Conservation (phyloP, 768 basidiomycete species). For the Naganishia antarctica region DNA sequence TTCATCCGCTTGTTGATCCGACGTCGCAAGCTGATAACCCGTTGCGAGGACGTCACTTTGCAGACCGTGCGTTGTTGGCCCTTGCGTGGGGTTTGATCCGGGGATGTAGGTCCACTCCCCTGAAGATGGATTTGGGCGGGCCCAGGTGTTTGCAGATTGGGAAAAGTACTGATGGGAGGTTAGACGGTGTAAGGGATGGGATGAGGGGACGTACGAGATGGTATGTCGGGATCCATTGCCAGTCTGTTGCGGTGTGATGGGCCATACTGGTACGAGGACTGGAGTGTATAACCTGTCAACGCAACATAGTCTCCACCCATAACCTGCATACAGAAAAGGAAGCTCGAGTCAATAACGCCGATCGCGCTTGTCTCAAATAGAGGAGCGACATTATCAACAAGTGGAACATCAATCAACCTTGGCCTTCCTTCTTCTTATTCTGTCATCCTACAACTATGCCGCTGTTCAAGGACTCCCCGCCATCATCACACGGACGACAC, state of each 20-base stretch:
- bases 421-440: not conserved
- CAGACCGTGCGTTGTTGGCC: no score
- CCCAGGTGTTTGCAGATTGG: not conserved
- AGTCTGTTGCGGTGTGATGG: not conserved
- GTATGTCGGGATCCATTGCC: not conserved
- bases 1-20: not conserved
- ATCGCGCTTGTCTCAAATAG: no score
- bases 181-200: not conserved
- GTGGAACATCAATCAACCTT: not conserved
- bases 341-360: no score
- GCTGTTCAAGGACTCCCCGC: not conserved
- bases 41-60: not conserved
- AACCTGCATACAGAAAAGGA: no score
- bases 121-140: not conserved
- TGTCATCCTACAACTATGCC: not conserved
- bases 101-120: conserved; percentile 8
- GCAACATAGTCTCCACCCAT: no score
- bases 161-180: not conserved
- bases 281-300: no score
- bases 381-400: no score
- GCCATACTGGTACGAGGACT: no score
- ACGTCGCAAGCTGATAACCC: not conserved
- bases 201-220: not conserved
- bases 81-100: not conserved
- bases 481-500: not conserved